Percentiles rank a stretch among this genome's conserved stretches.
These are phyloP conservation scores for Boletus pseudo-olivaceus DNA, from an alignment of 768 basidiomycete genomes.

Conservation along the genomic window DNA sequence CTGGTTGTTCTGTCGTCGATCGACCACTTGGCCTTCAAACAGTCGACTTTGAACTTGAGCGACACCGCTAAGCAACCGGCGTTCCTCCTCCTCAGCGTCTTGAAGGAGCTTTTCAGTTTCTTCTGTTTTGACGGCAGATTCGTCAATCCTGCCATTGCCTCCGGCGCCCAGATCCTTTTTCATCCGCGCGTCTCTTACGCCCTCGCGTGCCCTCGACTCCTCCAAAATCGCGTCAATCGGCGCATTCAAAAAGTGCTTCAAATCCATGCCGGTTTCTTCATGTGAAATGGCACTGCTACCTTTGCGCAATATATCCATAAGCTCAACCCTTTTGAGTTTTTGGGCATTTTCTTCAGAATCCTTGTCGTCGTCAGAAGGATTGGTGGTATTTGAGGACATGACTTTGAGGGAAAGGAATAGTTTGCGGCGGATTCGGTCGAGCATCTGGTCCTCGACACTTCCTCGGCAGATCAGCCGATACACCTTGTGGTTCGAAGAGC, in stretches of 20 bases:
- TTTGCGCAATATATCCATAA: slow-evolving; percentile 53
- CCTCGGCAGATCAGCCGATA: slow-evolving; percentile 66
- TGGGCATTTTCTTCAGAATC: slow-evolving; percentile 26
- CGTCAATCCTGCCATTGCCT: neutral
- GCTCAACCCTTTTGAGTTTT: slow-evolving; percentile 41
- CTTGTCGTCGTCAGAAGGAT: slow-evolving; percentile 16
- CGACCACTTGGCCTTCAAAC: slow-evolving; percentile 51
- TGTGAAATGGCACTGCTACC: slow-evolving; percentile 53
- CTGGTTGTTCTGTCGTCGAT: slow-evolving; percentile 33
- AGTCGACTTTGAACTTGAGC: slow-evolving; percentile 56
- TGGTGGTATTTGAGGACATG: slow-evolving; percentile 42
- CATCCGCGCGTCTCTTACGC: slow-evolving; percentile 41
- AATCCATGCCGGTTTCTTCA: slow-evolving; percentile 37
- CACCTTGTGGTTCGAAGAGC: slow-evolving; percentile 39
- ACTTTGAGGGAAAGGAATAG: slow-evolving; percentile 63
- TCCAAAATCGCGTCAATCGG: slow-evolving; percentile 43
- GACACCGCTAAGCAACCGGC: slow-evolving; percentile 47
- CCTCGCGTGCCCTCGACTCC: slow-evolving; percentile 42
- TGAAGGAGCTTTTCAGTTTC: slow-evolving; percentile 30
- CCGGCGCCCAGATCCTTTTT: slow-evolving; percentile 37
- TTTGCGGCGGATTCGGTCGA: slow-evolving; percentile 68
- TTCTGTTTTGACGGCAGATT: slow-evolving; percentile 13
- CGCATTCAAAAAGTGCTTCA: slow-evolving; percentile 44
- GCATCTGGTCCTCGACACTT: slow-evolving; percentile 75
- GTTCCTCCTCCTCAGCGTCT: slow-evolving; percentile 55